Base-by-base conservation (phyloP, 2,329 filamentous ascomycete genomes). In the Botrytis fabae region DNA sequence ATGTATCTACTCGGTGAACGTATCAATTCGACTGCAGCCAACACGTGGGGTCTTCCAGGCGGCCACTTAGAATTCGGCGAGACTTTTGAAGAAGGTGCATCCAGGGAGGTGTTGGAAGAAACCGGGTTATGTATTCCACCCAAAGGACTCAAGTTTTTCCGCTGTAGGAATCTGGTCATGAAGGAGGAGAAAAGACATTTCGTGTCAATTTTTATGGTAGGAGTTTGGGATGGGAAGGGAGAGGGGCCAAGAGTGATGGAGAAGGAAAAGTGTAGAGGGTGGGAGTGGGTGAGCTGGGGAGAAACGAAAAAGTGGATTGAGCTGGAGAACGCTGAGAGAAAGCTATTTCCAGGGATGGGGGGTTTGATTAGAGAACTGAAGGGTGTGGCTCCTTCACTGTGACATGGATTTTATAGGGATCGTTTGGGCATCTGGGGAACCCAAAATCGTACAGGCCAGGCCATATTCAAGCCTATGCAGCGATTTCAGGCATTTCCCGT, bases 61-160 rank as follows among this genome's bases (percentile, higher is more conserved):
- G 93, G 93, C 0, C 92, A 95, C 77, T 86, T 94, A 25, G 93
- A 95, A 75, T 87, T 88, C 73, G 87, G 87, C 75, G 93, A 95
- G 79, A 84, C 85, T 2, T 85, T 89, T 44, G 84, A 89, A 28
- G 80, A 82, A 0, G 94, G 92, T 73, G 91, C 91, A 0, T 85
- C 83, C 64, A 87, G 93, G 6, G 93, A 95, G 81, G 84, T 88
- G 0, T 79, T 88, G 0, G 93, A 95, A 80, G 93, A 95, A 79
- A 93, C 92, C 0, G 91, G 87, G 0, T 84, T 94, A 0, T 77
- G 81, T 0, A 84, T 94, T 1, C 83, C 81, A 2, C 25, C 28
- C 12, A n/a, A 16, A 25, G 84, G 86, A 7, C 68, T 87, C 7
- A 84, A 83, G 61, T 85, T 91, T 59, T 76, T 90, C 1, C 88